A percentile compares a stretch with the other conserved stretches of the same genome.
phyloP scores from a whole-genome alignment of 2,329 filamentous ascomycete genomes.

The Ceratocystis destructans region DNA sequence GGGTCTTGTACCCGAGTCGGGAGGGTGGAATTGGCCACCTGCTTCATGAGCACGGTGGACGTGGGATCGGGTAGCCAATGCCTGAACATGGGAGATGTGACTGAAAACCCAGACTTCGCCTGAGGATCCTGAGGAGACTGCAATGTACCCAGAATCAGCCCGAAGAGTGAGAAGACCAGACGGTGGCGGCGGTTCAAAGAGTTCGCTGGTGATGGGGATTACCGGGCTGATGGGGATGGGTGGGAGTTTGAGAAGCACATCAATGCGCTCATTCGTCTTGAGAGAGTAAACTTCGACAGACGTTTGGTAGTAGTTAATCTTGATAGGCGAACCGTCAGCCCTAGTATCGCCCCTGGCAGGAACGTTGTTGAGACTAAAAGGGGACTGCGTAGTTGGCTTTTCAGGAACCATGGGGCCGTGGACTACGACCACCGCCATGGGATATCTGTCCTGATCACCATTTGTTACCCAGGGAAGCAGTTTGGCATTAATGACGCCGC shows the following conservation, averaged over 20 bases:
- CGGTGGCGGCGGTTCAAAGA: conserved; percentile 55
- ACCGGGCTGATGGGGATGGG: conserved; percentile 43
- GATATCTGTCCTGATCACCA: conserved; percentile 37
- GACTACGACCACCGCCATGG: conserved; percentile 64
- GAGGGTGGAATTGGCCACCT: too few relatives aligned
- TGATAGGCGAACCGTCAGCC: conserved; percentile 24
- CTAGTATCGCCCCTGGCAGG: conserved; percentile 17
- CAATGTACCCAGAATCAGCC: conserved; percentile 56
- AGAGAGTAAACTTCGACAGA: conserved; percentile 82
- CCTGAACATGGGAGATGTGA: conserved; percentile 28
- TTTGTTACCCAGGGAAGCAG: conserved; percentile 56
- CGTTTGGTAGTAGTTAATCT: conserved; percentile 61
- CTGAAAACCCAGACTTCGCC: conserved; percentile 76
- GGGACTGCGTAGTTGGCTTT: conserved; percentile 24
- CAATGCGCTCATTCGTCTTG: conserved; percentile 55
- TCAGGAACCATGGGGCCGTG: conserved; percentile 54
- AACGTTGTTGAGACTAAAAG: conserved; percentile 25
- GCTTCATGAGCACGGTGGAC: too few relatives aligned
- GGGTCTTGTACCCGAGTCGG: conserved; percentile 14
- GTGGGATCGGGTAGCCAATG: too few relatives aligned
- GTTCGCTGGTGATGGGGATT: conserved; percentile 43
- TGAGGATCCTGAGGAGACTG: conserved; percentile 65
- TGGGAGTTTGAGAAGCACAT: conserved; percentile 59
- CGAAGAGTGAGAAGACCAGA: conserved; percentile 60
- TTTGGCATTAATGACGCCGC: conserved; percentile 69